Evolutionary conservation across 108 stramenopile species (phyloP).

Genomic region (Pseudonitzschia delicatissima): DNA sequence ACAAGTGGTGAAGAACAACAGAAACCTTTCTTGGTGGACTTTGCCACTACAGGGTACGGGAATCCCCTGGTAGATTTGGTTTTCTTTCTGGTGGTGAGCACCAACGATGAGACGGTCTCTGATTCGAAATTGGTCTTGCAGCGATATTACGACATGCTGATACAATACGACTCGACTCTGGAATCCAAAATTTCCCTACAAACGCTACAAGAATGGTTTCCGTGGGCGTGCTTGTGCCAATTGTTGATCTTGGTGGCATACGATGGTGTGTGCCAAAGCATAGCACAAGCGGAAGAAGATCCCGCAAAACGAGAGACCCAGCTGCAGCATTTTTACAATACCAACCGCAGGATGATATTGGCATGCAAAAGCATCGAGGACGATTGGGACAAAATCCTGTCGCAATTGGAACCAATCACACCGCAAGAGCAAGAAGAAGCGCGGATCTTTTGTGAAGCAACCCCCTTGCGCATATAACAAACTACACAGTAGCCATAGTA

Average conservation of each 20-base stretch:
- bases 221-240: constrained; percentile 35
- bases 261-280: constrained; percentile 28
- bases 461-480: constrained; percentile 12
- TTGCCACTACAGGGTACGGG: constrained; percentile 39
- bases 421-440: constrained; percentile 18
- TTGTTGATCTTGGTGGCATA: constrained; percentile 40
- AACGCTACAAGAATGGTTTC: constrained; percentile 25
- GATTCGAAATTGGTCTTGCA: constrained; percentile 1
- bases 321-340: constrained; percentile 17
- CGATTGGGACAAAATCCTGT: constrained; percentile 11
- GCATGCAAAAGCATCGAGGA: constrained; percentile 2
- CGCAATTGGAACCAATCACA: neutral
- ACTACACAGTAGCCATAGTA: too few species aligned
- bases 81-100: constrained; percentile 45
- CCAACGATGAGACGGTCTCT: constrained; percentile 12
- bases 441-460: neutral
- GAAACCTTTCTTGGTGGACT: constrained; percentile 38
- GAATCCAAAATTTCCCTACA: constrained; percentile 15
- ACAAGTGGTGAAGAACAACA: constrained; percentile 12
- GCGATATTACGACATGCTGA: constrained; percentile 8
- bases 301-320: constrained; percentile 3
- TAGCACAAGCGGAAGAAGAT: constrained; percentile 16
- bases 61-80: constrained; percentile 50
- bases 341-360: constrained; percentile 20
- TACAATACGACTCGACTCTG: constrained; percentile 6